Conservation (phyloP, 495 filamentous ascomycete species). For the Tuber aestivum region DNA sequence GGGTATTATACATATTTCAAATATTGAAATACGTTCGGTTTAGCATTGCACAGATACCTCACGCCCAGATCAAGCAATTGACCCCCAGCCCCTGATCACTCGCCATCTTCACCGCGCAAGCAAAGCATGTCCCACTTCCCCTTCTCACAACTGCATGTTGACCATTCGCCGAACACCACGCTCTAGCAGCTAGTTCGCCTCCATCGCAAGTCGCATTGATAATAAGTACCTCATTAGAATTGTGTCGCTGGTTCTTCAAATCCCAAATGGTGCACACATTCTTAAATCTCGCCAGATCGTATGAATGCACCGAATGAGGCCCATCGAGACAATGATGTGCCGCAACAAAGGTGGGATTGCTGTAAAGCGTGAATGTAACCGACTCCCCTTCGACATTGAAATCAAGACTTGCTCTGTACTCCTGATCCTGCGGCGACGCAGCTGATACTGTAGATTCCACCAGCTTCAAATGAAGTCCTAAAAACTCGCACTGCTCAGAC, state of each 20-base stretch:
- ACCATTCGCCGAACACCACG: neutral
- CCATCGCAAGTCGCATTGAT: neutral
- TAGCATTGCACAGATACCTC: neutral
- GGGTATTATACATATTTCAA: neutral
- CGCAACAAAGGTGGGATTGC: neutral
- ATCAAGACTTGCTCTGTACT: constrained; percentile 1
- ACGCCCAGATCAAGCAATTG: constrained; percentile 1
- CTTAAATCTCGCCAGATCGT: neutral
- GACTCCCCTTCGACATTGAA: neutral
- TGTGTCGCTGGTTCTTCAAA: neutral
- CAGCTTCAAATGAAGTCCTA: neutral
- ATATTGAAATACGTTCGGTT: neutral
- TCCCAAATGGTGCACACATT: neutral
- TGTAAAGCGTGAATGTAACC: neutral
- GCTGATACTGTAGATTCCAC: neutral
- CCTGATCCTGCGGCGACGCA: neutral
- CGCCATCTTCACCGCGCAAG: neutral
- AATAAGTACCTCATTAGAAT: neutral
- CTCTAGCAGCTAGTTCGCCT: neutral
- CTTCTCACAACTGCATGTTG: neutral
- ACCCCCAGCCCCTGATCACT: neutral
- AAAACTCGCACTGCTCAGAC: neutral
- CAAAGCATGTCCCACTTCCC: neutral
- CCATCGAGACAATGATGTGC: neutral
- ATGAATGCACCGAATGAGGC: neutral